Base-by-base conservation (phyloP, 2,329 filamentous ascomycete species). In the Dendryphion nanum region DNA sequence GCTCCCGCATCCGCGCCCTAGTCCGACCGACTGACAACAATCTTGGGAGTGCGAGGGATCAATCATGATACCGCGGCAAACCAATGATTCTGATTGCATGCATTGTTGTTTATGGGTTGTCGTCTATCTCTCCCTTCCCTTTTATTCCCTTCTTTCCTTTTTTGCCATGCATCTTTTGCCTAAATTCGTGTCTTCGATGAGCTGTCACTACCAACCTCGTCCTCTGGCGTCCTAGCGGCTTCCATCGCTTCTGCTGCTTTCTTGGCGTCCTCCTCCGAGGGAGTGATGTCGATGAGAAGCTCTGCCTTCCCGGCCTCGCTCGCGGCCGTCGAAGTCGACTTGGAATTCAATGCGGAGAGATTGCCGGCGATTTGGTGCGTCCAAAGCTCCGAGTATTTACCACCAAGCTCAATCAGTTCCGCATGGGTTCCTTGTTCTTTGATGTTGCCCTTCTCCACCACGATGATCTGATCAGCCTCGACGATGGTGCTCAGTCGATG, bases 401-500 rank as follows among this genome's bases (percentile, higher is more conserved):
- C 88, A 19, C 80, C 81, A 33, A 78, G 71, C 2, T 74, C 74
- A 4, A 95, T 72, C 3, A 95, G 75, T 51, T 91, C 82, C 13
- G 85, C 77, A 58, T 95, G 89, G 0, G 82, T 89, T 13, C 89
- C 89, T 33, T 78, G 76, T 68, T 95, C 89, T 12, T 80, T 79
- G 35, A 95, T 84, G 31, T 77, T 75, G n/a, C 89, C 89, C 42
- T 81, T 79, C 46, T 85, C 82, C 19, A 90, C 74, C 30, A 94
- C 88, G 37, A 89, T 73, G 44, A 95, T 89, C 56, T 90, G 86
- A 61, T 95, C 86, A 7, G 89, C 89, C 41, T 86, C 84, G 3
- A 86, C 90, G 53, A 93, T 91, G 1, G 85, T 89, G 20, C 87
- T 93, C 17, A 95, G 72, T 37, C 89, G 84, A 66, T 95, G 89